phyloP scores from a whole-genome alignment of 2,329 filamentous ascomycete species.

The Fusarium burgessii region DNA sequence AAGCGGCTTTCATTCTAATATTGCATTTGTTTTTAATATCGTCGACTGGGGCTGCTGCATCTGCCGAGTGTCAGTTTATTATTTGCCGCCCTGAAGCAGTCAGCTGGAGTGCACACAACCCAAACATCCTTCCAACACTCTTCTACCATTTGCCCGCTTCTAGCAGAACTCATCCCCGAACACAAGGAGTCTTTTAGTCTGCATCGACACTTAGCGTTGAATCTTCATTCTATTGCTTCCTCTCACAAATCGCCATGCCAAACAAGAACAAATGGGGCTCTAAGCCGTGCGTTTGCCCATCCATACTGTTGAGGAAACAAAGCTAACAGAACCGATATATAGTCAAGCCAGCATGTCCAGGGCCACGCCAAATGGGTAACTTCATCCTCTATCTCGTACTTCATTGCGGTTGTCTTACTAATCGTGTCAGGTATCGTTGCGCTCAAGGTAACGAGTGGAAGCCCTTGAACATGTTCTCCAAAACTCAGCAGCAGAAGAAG shows the following conservation, averaged over 20 bases:
- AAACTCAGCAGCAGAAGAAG: conserved; percentile 43
- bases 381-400: no score
- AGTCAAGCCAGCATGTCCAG: conserved; percentile 4
- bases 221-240: background rate
- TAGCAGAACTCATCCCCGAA: background rate
- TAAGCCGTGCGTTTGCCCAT: conserved; percentile 27
- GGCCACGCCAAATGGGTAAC: conserved; percentile 19
- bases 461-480: conserved; percentile 48
- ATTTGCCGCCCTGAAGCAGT: background rate
- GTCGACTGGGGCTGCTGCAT: background rate
- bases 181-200: no score
- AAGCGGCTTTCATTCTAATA: background rate
- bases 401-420: background rate
- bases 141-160: background rate
- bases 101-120: background rate
- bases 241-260: conserved; percentile 3
- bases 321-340: background rate
- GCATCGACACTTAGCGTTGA: background rate
- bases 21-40: background rate
- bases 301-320: background rate
- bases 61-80: background rate
- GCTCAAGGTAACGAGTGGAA: conserved; percentile 54
- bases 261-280: conserved; percentile 23
- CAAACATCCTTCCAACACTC: background rate
- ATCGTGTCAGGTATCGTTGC: conserved; percentile 50